phyloP scores from a whole-genome alignment of 2,329 filamentous ascomycete species.

The Chaetomium strumarium region DNA sequence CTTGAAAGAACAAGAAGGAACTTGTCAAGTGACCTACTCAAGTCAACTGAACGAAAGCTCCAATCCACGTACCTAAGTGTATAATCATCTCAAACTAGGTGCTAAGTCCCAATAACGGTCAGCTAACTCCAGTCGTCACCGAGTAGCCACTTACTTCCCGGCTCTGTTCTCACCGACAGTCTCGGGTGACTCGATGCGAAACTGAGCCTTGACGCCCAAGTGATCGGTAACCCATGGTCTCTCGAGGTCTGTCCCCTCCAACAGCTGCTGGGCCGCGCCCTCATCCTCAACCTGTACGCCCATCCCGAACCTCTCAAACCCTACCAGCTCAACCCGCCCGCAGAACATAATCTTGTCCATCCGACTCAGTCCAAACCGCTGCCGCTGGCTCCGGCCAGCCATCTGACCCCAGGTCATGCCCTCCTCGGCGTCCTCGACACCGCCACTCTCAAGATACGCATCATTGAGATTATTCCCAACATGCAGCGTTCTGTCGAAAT shows the following conservation, averaged over 20 bases:
- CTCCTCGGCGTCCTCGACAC: slow-evolving; percentile 42
- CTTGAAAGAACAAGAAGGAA: too few relatives aligned
- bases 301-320: slow-evolving; percentile 43
- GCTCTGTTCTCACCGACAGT: background rate
- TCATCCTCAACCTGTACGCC: slow-evolving; percentile 37
- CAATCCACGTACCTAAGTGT: too few relatives aligned
- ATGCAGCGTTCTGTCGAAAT: slow-evolving; percentile 45
- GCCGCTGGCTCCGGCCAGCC: slow-evolving; percentile 34
- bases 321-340: slow-evolving; percentile 29
- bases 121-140: too few relatives aligned
- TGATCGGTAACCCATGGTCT: slow-evolving; percentile 47
- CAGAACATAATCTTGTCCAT: slow-evolving; percentile 55
- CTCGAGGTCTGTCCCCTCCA: slow-evolving; percentile 29
- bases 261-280: slow-evolving; percentile 25
- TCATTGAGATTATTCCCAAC: slow-evolving; percentile 44
- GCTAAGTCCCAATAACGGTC: too few relatives aligned
- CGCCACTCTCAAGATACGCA: slow-evolving; percentile 46
- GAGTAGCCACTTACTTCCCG: background rate
- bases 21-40: too few relatives aligned
- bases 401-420: slow-evolving; percentile 56
- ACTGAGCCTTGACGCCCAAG: slow-evolving; percentile 36
- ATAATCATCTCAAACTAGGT: too few relatives aligned
- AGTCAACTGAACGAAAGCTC: too few relatives aligned
- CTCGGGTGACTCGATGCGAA: slow-evolving; percentile 1
- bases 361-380: slow-evolving; percentile 43